Percentiles rank a stretch among this genome's conserved stretches.
Evolutionary conservation across 495 filamentous ascomycete species (phyloP).

Genomic region (Barbatosphaeria neglecta): DNA sequence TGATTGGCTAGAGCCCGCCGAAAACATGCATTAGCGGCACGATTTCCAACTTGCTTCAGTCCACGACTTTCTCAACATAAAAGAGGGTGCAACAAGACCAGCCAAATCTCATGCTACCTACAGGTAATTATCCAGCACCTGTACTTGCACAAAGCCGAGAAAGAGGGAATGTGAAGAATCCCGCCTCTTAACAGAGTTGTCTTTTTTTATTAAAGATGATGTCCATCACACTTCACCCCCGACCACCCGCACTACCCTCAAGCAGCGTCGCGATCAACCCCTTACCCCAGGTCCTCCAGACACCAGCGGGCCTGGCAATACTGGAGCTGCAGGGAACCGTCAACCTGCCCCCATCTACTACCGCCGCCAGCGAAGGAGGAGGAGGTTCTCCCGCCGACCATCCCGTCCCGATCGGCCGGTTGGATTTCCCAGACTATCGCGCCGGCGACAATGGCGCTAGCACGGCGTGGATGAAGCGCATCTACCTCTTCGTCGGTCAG

Average conservation of each 20-base stretch:
- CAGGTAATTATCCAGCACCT: no score
- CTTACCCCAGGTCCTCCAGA: conserved; percentile 76
- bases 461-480: conserved; percentile 74
- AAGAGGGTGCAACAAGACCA: no score
- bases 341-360: conserved; percentile 42
- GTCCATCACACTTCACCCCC: conserved; percentile 1
- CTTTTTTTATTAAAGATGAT: conserved; percentile 10
- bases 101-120: no score
- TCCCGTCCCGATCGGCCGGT: conserved; percentile 53
- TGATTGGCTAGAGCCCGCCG: background rate
- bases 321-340: conserved; percentile 85
- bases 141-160: no score
- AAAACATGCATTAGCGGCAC: background rate
- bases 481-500: conserved; percentile 76
- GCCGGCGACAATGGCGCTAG: conserved; percentile 31
- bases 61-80: background rate
- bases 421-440: conserved; percentile 68
- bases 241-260: background rate
- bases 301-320: conserved; percentile 66
- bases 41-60: background rate
- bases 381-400: background rate
- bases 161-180: no score
- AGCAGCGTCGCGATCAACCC: conserved; percentile 30
- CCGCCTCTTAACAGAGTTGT: no score
- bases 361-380: conserved; percentile 7